Base-by-base conservation (phyloP, 306 rosid genomes). In the Styphnolobium japonicum region DNA sequence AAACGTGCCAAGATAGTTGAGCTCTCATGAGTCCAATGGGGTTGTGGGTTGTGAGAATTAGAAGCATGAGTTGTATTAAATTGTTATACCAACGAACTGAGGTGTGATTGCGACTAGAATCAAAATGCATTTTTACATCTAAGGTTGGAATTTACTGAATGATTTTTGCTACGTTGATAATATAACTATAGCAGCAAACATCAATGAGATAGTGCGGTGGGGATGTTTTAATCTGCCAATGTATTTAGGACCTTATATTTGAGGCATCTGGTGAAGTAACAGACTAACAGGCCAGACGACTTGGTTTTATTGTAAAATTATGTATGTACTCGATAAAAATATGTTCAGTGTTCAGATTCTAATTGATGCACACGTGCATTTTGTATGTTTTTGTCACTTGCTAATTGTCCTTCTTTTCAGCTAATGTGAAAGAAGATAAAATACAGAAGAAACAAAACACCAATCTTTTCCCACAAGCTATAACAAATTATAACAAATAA, bases 1-100 rank as follows among this genome's bases (percentile, higher is more conserved):
- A 92, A 90, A 81, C 81, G 87, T 53, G 70, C 91, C 0, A 89
- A 79, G 78, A 94, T 94, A 46, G 77, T 88, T 31, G 95, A 86
- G 79, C 92, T 94, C 39, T 81, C 85, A n/a, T 85, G 79, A 66
- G 52, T 12, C 10, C 4, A 4, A 45, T 14, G 21, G 21, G 65
- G 22, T 9, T 11, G 4, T n/a, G 45, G n/a, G 10, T 60, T 34
- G 53, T 29, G 49, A 23, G 31, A 51, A 12, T 11, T 80, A 46
- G 81, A 61, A n/a, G 34, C 11, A 7, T 37, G 34, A 46, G 52
- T 45, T 57, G 64, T 22, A 16, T 15, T 55, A 39, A 48, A 52
- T 60, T 62, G 64, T 56, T 22, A 29, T 19, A 57, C 10, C 21
- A 31, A 18, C 48, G 29, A 53, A 43, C 15, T 25, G 49, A 48